Percentiles rank a stretch among this genome's conserved stretches.
Conservation (phyloP, 2,329 filamentous ascomycete genomes). For the Plenodomus lindquistii region DNA sequence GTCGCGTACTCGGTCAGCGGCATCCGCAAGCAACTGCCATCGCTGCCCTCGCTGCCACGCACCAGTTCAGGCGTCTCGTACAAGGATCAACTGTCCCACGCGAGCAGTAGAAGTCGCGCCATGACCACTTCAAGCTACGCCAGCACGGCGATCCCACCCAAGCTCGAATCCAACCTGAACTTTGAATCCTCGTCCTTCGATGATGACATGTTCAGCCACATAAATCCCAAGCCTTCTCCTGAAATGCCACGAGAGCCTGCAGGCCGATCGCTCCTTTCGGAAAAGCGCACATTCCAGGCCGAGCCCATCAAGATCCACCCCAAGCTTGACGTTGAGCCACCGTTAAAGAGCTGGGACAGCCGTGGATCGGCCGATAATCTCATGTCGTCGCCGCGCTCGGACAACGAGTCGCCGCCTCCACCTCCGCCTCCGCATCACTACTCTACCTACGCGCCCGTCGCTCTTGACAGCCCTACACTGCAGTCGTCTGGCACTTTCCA, state of each 20-base stretch:
- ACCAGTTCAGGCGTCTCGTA: conserved; percentile 23
- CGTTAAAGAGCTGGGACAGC: conserved; percentile 58
- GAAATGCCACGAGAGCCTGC: conserved; percentile 25
- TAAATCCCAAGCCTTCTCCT: conserved; percentile 37
- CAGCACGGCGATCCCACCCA: conserved; percentile 57
- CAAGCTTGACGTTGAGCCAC: conserved; percentile 50
- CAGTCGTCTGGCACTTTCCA: conserved; percentile 28
- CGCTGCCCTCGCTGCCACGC: conserved; percentile 30
- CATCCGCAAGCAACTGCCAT: conserved; percentile 35
- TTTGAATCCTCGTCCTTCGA: conserved; percentile 47
- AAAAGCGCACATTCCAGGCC: conserved; percentile 42
- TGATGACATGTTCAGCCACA: conserved; percentile 55
- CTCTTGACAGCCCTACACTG: conserved; percentile 38
- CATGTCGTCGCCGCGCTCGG: conserved; percentile 47
- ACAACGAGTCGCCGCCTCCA: conserved; percentile 39
- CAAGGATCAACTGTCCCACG: conserved; percentile 19
- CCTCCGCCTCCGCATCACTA: conserved; percentile 41
- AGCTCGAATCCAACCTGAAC: conserved; percentile 49
- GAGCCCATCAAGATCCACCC: conserved; percentile 52
- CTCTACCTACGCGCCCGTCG: conserved; percentile 37
- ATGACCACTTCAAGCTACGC: conserved; percentile 55
- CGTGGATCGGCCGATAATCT: conserved; percentile 56
- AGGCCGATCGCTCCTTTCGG: conserved; percentile 40
- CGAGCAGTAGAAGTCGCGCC: conserved; percentile 36
- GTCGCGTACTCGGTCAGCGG: conserved; percentile 23